These are phyloP conservation scores for Calonectria fujianensis DNA, from an alignment of 2,329 filamentous ascomycete species.

Conservation along the genomic window DNA sequence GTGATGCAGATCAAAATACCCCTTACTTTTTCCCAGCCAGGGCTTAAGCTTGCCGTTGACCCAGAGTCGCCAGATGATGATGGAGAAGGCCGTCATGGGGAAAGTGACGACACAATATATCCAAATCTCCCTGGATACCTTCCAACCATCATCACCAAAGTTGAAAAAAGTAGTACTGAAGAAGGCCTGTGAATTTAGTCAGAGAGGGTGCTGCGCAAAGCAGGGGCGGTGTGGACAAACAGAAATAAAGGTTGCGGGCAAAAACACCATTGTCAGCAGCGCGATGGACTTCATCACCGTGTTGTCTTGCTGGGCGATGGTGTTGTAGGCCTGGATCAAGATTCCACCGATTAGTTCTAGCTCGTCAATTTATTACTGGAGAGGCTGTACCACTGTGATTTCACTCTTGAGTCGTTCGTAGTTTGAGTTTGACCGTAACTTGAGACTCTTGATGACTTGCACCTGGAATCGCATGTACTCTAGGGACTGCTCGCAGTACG, in stretches of 20 bases:
- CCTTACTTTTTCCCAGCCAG: conserved; percentile 1
- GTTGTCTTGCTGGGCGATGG: conserved; percentile 31
- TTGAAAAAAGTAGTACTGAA: conserved; percentile 33
- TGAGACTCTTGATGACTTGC: conserved; percentile 31
- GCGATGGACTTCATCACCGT: conserved; percentile 35
- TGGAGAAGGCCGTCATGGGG: not conserved
- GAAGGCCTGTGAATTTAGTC: conserved; percentile 11
- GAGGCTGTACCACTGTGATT: conserved; percentile 20
- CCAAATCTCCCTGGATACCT: conserved; percentile 19
- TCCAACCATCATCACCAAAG: conserved; percentile 17
- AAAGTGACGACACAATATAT: conserved; percentile 19
- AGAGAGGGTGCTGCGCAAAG: not conserved
- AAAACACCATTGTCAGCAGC: conserved; percentile 30
- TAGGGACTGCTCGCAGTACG: conserved; percentile 16
- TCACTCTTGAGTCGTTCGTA: conserved; percentile 29
- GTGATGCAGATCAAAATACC: conserved; percentile 21
- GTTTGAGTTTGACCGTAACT: conserved; percentile 27
- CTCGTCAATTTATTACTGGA: too few relatives aligned
- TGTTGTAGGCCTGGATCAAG: conserved; percentile 30
- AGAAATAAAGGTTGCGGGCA: conserved; percentile 29
- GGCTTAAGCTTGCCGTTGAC: conserved; percentile 13
- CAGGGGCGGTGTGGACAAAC: not conserved
- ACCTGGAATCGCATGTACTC: conserved; percentile 25
- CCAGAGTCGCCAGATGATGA: conserved; percentile 3
- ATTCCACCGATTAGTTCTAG: not conserved